Evolutionary conservation across 2,329 filamentous ascomycete genomes (phyloP), one percentile per base, ranked within the genome.

Genomic region (Coniosporium tulheliwenetii): DNA sequence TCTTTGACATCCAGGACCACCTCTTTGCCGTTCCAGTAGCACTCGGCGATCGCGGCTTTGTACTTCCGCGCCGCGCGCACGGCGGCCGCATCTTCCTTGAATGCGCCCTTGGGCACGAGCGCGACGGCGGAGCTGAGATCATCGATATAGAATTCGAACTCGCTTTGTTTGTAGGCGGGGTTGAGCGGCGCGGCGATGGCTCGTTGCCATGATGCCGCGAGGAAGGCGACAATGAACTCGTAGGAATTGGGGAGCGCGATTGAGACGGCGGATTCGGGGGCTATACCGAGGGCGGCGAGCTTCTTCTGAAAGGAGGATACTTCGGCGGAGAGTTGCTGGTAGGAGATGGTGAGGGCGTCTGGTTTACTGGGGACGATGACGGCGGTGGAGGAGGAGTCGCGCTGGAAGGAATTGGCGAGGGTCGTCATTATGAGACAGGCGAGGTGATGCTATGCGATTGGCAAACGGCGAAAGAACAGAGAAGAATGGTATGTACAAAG

Each of bases 91-190:
- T 79, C 67, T 49, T 77, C 70, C 9, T 68, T 66, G 51, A 76
- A 82, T 10, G 79, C 75, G 12, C 82, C 84, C 49, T 69, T 69
- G 10, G 85, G 84, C 8, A 93, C 80, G 31, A 93, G 67, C 30
- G 85, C 74, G 44, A 93, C 66, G 30, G 79, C 79, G 5, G 85
- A 89, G 55, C 79, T 83, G 50, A 93, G 69, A 56, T 93, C 85
- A 48, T 86, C 80, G 53, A 93, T 89, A 61, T 91, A 93, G 62
- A 93, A 93, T 58, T 91, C 85, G 57, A 89, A 91, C 60, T 93
- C 85, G 43, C 79, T 79, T 61, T 91, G 83, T 65, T 87, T 93
- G 67, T 93, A 93, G 36, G 79, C 80, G 34, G 85, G 77, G 60
- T 93, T 93, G 48, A 93, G 66, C n/a, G 85, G 85, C 2, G 85